Percentiles rank a stretch among this genome's conserved stretches.
These are phyloP conservation scores for Boletus tylopilopsis DNA, from an alignment of 768 basidiomycete species.

Conservation along the genomic window DNA sequence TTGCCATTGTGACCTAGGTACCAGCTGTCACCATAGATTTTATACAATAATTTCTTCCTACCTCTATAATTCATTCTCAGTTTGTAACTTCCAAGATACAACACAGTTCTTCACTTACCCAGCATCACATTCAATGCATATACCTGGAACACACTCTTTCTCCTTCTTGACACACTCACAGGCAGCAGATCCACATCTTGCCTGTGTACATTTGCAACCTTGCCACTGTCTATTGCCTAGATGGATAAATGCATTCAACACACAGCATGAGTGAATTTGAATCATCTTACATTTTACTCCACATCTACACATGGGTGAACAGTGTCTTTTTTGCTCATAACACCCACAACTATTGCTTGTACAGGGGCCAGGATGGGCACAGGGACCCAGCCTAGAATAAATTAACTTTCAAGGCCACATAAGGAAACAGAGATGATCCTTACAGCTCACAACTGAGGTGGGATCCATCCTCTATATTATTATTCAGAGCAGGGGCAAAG, in stretches of 20 bases:
- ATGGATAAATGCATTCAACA: background rate
- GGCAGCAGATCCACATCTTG: slow-evolving; percentile 19
- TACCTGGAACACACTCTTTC: slow-evolving; percentile 53
- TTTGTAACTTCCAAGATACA: background rate
- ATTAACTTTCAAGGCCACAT: background rate
- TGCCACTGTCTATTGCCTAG: slow-evolving; percentile 15
- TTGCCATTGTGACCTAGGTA: slow-evolving; percentile 15
- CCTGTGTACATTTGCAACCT: slow-evolving; percentile 20
- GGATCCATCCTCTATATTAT: slow-evolving; percentile 9
- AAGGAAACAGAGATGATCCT: background rate
- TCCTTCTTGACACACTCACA: slow-evolving; percentile 37
- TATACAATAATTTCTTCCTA: background rate
- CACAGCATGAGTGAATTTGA: no score
- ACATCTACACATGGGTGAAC: slow-evolving; percentile 49
- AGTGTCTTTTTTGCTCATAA: slow-evolving; percentile 36
- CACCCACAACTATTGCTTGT: slow-evolving; percentile 40
- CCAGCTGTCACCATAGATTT: background rate
- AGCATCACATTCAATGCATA: slow-evolving; percentile 44
- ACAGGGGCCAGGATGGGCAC: slow-evolving; percentile 49
- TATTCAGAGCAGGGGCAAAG: background rate
- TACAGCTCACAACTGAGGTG: slow-evolving; percentile 3
- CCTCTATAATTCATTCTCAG: slow-evolving; percentile 17
- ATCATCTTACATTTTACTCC: slow-evolving; percentile 34
- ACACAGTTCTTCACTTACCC: slow-evolving; percentile 26
- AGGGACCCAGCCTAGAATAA: slow-evolving; percentile 32